These are phyloP conservation scores for Anacardium occidentale DNA, from an alignment of 345 rosid species.

Conservation along the genomic window DNA sequence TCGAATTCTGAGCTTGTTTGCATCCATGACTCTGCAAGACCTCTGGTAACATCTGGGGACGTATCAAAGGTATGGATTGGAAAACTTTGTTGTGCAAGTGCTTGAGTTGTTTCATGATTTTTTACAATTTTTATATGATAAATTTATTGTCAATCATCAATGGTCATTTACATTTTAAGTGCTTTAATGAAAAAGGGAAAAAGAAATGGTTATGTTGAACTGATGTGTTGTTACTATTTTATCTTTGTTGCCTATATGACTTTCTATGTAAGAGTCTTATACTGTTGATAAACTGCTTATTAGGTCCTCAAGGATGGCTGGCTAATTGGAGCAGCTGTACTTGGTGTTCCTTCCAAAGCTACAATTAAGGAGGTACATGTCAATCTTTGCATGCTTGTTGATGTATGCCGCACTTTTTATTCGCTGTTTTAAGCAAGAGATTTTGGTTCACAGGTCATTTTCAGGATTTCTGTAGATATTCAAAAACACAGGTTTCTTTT, in stretches of 20 bases:
- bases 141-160: not conserved
- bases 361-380: constrained; percentile 85
- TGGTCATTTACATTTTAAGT: not conserved
- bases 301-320: constrained; percentile 81
- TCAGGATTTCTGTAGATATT: not conserved
- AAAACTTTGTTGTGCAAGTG: not conserved
- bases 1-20: constrained; percentile 81
- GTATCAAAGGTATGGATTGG: constrained; percentile 59
- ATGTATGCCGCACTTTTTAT: not conserved
- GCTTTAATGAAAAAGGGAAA: not conserved
- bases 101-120: not conserved
- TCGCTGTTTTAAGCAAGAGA: not conserved
- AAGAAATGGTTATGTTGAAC: not conserved
- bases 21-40: constrained; percentile 93
- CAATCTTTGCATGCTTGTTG: not conserved
- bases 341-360: constrained; percentile 94
- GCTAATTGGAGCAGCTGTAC: constrained; percentile 85
- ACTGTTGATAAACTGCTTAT: constrained; percentile 20
- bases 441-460: not conserved
- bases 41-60: constrained; percentile 61
- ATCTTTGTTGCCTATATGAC: constrained; percentile 6
- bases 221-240: not conserved
- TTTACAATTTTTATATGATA: not conserved
- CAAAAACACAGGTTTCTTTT: not conserved
- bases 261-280: not conserved